Conservation (phyloP, 2,329 filamentous ascomycete species). For the Cladophialophora carrionii region DNA sequence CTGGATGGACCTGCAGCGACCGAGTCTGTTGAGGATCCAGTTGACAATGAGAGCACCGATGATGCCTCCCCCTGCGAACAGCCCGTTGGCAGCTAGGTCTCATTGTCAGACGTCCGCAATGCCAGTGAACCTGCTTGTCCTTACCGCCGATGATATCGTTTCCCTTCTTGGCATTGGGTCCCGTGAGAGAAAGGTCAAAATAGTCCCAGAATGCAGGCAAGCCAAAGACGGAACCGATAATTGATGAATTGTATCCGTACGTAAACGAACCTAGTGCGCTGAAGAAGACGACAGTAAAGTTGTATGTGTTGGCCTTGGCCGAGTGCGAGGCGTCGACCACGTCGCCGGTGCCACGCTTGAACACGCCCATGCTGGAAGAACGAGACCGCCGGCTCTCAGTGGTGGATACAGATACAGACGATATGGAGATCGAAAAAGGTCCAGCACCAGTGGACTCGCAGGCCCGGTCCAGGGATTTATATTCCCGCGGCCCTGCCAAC, state of each 20-base stretch:
- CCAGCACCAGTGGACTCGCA: slow-evolving; percentile 10
- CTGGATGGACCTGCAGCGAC: slow-evolving; percentile 26
- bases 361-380: slow-evolving; percentile 26
- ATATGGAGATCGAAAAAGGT: slow-evolving; percentile 13
- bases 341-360: slow-evolving; percentile 19
- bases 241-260: slow-evolving; percentile 38
- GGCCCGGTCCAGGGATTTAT: slow-evolving; percentile 19
- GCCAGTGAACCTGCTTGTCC: slow-evolving; percentile 16
- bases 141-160: slow-evolving; percentile 29
- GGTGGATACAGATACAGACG: slow-evolving; percentile 10
- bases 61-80: slow-evolving; percentile 27
- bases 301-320: slow-evolving; percentile 28
- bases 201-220: slow-evolving; percentile 37
- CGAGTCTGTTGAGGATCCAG: slow-evolving; percentile 32
- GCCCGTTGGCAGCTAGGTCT: slow-evolving; percentile 27
- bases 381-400: slow-evolving; percentile 1
- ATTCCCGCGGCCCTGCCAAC: slow-evolving; percentile 12
- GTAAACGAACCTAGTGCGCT: slow-evolving; percentile 37
- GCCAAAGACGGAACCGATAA: slow-evolving; percentile 37
- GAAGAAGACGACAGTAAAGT: slow-evolving; percentile 35
- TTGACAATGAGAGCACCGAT: slow-evolving; percentile 30
- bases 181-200: slow-evolving; percentile 32
- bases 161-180: slow-evolving; percentile 25
- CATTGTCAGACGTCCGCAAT: slow-evolving; percentile 17
- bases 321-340: slow-evolving; percentile 23